Evolutionary conservation across 495 filamentous ascomycete species (phyloP).

Genomic region (Talaromyces ruber): DNA sequence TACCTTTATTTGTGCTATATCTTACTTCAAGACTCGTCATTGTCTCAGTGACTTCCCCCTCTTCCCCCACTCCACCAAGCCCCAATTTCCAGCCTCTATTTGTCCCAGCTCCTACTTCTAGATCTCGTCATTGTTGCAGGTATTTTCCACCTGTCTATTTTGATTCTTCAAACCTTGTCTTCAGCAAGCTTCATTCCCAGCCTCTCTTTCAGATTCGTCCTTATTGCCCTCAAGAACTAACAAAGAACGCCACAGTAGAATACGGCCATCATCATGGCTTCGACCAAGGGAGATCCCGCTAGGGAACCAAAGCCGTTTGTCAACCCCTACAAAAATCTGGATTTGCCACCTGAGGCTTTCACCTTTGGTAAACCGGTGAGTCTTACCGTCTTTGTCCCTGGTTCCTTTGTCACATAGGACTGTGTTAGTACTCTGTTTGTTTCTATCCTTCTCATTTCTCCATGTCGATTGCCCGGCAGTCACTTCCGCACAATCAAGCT

Average conservation of each 20-base stretch:
- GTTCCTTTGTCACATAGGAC: background rate
- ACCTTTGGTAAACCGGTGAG: slow-evolving; percentile 18
- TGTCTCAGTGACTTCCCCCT: background rate
- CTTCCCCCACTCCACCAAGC: background rate
- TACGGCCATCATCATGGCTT: slow-evolving; percentile 4
- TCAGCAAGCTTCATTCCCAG: background rate
- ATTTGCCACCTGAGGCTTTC: slow-evolving; percentile 19
- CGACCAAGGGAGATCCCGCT: slow-evolving; percentile 1
- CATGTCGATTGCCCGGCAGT: background rate
- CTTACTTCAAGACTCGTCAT: background rate
- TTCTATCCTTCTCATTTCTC: slow-evolving; percentile 4
- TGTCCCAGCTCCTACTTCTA: background rate
- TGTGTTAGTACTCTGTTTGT: background rate
- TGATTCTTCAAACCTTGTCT: background rate
- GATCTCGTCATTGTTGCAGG: background rate
- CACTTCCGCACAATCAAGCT: background rate
- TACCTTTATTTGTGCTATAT: background rate
- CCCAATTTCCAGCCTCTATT: background rate
- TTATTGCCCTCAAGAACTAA: background rate
- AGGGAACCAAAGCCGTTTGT: slow-evolving; percentile 4
- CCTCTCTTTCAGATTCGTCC: background rate
- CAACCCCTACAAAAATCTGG: slow-evolving; percentile 21
- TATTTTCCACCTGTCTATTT: background rate
- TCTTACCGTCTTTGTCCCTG: background rate
- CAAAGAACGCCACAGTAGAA: background rate